Conservation (phyloP, 768 basidiomycete species). For the Favolaschia claudopus region DNA sequence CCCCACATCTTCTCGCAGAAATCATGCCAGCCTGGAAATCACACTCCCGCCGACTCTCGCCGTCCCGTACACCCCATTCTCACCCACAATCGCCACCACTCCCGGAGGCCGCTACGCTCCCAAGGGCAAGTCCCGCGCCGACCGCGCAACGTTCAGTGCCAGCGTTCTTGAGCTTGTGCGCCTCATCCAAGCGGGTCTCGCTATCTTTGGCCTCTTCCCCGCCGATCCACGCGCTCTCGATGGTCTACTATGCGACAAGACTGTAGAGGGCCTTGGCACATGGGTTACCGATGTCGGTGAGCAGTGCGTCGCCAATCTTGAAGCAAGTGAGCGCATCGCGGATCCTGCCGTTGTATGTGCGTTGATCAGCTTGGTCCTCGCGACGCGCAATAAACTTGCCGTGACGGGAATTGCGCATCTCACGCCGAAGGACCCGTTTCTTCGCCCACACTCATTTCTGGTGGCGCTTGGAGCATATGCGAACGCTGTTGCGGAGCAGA, state of each 20-base stretch:
- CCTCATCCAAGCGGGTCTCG: conserved; percentile 73
- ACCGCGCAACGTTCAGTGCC: conserved; percentile 57
- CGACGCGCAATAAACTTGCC: conserved; percentile 73
- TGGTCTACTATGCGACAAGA: conserved; percentile 81
- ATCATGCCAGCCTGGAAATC: conserved; percentile 26
- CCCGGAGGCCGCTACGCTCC: conserved; percentile 19
- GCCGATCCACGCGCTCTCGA: conserved; percentile 45
- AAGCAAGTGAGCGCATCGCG: conserved; percentile 77
- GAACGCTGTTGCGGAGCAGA: conserved; percentile 31
- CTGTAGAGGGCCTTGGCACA: conserved; percentile 70
- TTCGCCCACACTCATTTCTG: conserved; percentile 68
- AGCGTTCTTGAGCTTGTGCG: conserved; percentile 82
- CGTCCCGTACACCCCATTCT: neutral
- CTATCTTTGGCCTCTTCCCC: conserved; percentile 73
- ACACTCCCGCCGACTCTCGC: conserved; percentile 28
- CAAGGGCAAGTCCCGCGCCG: conserved; percentile 38
- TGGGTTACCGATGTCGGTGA: conserved; percentile 77
- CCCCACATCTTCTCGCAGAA: conserved; percentile 26
- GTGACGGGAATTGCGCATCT: conserved; percentile 54
- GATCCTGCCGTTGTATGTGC: conserved; percentile 78
- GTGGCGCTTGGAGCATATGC: conserved; percentile 52
- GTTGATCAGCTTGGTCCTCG: conserved; percentile 72
- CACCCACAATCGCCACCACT: conserved; percentile 18
- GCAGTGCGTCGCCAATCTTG: conserved; percentile 63
- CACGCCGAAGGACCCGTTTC: conserved; percentile 81